phyloP scores from a whole-genome alignment of 2,329 filamentous ascomycete species.

The Neurospora crassa region DNA sequence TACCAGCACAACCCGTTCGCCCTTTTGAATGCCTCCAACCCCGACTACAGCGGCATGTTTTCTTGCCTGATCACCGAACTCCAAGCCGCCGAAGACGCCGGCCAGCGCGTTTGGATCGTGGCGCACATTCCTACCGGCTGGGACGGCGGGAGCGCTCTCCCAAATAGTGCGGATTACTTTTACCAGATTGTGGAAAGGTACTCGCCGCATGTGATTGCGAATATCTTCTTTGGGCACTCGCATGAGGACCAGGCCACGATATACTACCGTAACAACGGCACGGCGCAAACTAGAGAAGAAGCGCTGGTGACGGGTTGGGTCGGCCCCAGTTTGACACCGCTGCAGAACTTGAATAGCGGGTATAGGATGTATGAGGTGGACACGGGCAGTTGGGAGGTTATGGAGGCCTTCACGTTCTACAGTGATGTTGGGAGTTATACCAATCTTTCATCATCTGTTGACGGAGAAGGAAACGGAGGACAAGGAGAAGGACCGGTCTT shows the following conservation, averaged over 20 bases:
- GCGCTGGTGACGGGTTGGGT: slow-evolving; percentile 32
- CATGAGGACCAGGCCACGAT: slow-evolving; percentile 34
- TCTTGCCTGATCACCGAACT: slow-evolving; percentile 33
- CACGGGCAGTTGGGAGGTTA: slow-evolving; percentile 31
- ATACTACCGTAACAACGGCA: slow-evolving; percentile 36
- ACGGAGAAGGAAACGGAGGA: slow-evolving; percentile 13
- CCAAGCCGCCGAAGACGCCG: slow-evolving; percentile 29
- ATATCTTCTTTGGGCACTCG: slow-evolving; percentile 32
- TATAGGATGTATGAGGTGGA: slow-evolving; percentile 37
- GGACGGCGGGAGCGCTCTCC: slow-evolving; percentile 44
- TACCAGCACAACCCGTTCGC: slow-evolving; percentile 34
- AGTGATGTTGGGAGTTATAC: slow-evolving; percentile 31
- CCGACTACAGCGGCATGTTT: slow-evolving; percentile 32
- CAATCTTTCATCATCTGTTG: slow-evolving; percentile 11
- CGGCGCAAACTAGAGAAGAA: slow-evolving; percentile 30
- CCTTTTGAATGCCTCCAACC: slow-evolving; percentile 28
- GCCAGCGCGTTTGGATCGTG: slow-evolving; percentile 32
- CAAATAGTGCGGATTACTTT: slow-evolving; percentile 32
- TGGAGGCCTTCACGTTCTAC: slow-evolving; percentile 33
- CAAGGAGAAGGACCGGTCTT: slow-evolving; percentile 25
- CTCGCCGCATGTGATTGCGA: slow-evolving; percentile 32
- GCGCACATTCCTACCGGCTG: slow-evolving; percentile 43
- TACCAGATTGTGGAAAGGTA: slow-evolving; percentile 32
- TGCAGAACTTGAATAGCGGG: slow-evolving; percentile 34
- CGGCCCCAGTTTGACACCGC: slow-evolving; percentile 34